Evolutionary conservation across 2,329 filamentous ascomycete species (phyloP).

Genomic region (Fusarium continuum): DNA sequence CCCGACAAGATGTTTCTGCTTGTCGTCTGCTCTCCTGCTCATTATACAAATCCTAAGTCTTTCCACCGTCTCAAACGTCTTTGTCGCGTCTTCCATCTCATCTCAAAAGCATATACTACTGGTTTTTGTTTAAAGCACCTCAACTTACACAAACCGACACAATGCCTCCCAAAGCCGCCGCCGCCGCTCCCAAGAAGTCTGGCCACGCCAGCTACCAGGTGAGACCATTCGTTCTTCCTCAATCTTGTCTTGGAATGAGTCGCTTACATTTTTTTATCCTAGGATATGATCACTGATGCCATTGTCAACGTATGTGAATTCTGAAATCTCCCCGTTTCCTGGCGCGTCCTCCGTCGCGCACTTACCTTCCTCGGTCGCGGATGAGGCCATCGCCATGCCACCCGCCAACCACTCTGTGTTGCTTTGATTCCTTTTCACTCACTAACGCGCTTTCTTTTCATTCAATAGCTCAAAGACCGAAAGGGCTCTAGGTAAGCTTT

Average conservation of each 20-base stretch:
- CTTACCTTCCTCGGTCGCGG: slow-evolving; percentile 35
- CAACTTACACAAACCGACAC: slow-evolving; percentile 46
- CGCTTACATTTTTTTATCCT: slow-evolving; percentile 22
- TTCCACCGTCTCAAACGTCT: slow-evolving; percentile 12
- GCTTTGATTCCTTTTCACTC: slow-evolving; percentile 45
- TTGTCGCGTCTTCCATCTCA: slow-evolving; percentile 43
- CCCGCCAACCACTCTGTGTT: slow-evolving; percentile 16
- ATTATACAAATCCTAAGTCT: slow-evolving; percentile 38
- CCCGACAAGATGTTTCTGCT: slow-evolving; percentile 55
- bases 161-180: slow-evolving; percentile 70
- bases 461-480: slow-evolving; percentile 66
- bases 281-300: slow-evolving; percentile 72
- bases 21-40: slow-evolving; percentile 49
- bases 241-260: not conserved
- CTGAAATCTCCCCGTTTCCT: slow-evolving; percentile 37
- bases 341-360: slow-evolving; percentile 50
- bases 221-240: slow-evolving; percentile 44
- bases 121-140: slow-evolving; percentile 29
- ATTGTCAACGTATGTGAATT: slow-evolving; percentile 65
- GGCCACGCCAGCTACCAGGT: slow-evolving; percentile 69
- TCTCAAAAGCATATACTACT: slow-evolving; percentile 21
- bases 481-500: slow-evolving; percentile 60
- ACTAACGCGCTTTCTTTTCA: slow-evolving; percentile 52
- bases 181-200: slow-evolving; percentile 57
- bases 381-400: slow-evolving; percentile 37